Evolutionary conservation across 352 stramenopile species (phyloP), one percentile per base, ranked within the genome.

Genomic region (Hyaloperonospora brassicae): DNA sequence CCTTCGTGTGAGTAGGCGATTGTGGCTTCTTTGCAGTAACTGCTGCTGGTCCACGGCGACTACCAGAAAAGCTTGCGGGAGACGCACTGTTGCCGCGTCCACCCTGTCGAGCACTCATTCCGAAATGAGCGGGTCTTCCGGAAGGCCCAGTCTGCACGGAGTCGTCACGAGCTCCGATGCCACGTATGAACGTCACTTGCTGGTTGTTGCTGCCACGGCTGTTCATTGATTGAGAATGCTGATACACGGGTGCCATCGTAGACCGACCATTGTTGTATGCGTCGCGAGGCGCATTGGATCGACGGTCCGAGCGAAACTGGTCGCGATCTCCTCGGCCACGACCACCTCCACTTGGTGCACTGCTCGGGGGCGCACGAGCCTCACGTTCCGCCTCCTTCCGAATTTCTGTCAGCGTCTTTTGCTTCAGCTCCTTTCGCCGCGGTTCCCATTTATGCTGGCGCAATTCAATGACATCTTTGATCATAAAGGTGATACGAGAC

Each of bases 401-500:
- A 45, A 98, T 98, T 63, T 98, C 92, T 31, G 80, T 89, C 49
- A 98, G 64, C 9, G 91, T 98, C 67, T 97, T 97, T 27, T 91
- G 86, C 66, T 96, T 97, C 45, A 98, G 80, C 57, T 97, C 84
- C 66, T 98, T 94, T n/a, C 93, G 86, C 17, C 91, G 78, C 11
- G 89, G 84, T 50, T 96, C 78, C 95, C 95, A 98, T 27, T 72
- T 77, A 61, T 97, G 96, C 5, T 72, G 62, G 21, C 93, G 77
- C 61, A 98, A 68, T 34, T 98, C 93, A 57, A 98, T 92, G 25
- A 97, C 74, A 70, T 98, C 93, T 52, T 90, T 86, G 62, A 98
- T 96, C 85, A 97, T 97, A 64, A 98, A 98, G 45, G 84, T 83
- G 52, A 96, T 95, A 70, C 93, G 81, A 52, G 84, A 94, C 30